phyloP scores from a whole-genome alignment of 192 early-diverging fungal genomes.

The Jimgerdemannia flammicorona region DNA sequence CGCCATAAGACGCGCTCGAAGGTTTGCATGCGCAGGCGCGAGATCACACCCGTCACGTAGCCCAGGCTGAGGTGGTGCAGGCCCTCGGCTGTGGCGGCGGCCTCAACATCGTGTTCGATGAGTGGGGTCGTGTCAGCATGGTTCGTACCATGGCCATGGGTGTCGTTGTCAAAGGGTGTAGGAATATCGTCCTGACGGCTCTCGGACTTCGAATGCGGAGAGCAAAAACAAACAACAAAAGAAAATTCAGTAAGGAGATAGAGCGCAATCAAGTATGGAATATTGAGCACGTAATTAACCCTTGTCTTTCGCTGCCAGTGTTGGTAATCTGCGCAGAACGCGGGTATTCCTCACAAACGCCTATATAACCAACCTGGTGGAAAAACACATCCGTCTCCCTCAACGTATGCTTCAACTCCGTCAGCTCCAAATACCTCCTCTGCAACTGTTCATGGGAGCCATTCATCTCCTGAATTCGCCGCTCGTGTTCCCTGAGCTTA shows the following conservation, averaged over 20 bases:
- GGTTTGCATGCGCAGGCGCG: slow-evolving; percentile 73
- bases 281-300: not conserved
- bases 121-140: slow-evolving; percentile 48
- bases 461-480: slow-evolving; percentile 82
- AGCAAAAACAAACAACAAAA: too few relatives aligned
- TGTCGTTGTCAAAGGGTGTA: slow-evolving; percentile 43
- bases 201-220: slow-evolving; percentile 4
- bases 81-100: slow-evolving; percentile 20
- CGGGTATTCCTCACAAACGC: not conserved
- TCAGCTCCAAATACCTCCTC: slow-evolving; percentile 82
- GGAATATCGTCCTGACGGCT: slow-evolving; percentile 35
- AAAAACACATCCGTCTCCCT: slow-evolving; percentile 85
- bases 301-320: too few relatives aligned
- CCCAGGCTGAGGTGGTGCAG: slow-evolving; percentile 55
- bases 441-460: slow-evolving; percentile 82
- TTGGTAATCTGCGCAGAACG: not conserved
- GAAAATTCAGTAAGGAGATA: too few relatives aligned
- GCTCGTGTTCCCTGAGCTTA: slow-evolving; percentile 76
- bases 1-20: slow-evolving; percentile 98
- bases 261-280: not conserved
- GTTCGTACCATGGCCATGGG: slow-evolving; percentile 1
- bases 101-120: slow-evolving; percentile 54
- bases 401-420: slow-evolving; percentile 87
- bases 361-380: slow-evolving; percentile 49
- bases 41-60: slow-evolving; percentile 95